phyloP scores from a whole-genome alignment of 2,329 filamentous ascomycete genomes.

The Xylaria multiplex region DNA sequence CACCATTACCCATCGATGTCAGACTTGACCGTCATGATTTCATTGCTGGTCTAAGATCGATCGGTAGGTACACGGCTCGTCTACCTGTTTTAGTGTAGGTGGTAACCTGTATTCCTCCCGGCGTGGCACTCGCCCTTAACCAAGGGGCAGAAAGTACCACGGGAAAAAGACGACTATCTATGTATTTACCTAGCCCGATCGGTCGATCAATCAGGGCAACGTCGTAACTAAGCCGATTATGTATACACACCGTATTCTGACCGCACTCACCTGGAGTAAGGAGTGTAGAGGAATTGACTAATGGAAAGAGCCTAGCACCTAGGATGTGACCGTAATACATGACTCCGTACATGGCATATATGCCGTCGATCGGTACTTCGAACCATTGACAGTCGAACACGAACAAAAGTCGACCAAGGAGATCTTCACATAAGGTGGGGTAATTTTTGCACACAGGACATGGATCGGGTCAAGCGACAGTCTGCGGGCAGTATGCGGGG shows the following conservation, averaged over 20 bases:
- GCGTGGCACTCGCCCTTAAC: too few relatives aligned
- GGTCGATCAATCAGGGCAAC: background rate
- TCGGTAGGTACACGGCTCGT: background rate
- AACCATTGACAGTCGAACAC: background rate
- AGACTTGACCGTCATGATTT: slow-evolving; percentile 3
- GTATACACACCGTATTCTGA: too few relatives aligned
- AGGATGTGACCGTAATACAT: background rate
- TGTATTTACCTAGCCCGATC: background rate
- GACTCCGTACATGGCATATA: too few relatives aligned
- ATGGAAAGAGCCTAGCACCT: background rate
- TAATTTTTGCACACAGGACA: background rate
- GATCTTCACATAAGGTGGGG: slow-evolving; percentile 9
- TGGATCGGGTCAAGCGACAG: background rate
- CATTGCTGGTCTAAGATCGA: background rate
- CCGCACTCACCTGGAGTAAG: too few relatives aligned
- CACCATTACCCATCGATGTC: slow-evolving; percentile 1
- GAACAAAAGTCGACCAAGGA: background rate
- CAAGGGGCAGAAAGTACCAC: too few relatives aligned
- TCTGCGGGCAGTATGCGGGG: slow-evolving; percentile 22
- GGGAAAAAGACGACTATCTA: too few relatives aligned
- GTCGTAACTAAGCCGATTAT: background rate
- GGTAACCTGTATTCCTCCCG: too few relatives aligned
- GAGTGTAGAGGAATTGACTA: background rate
- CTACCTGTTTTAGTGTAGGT: background rate
- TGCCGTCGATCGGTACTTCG: background rate